Evolutionary conservation across 768 basidiomycete species (phyloP).

Genomic region (Cystofilobasidium ferigula): DNA sequence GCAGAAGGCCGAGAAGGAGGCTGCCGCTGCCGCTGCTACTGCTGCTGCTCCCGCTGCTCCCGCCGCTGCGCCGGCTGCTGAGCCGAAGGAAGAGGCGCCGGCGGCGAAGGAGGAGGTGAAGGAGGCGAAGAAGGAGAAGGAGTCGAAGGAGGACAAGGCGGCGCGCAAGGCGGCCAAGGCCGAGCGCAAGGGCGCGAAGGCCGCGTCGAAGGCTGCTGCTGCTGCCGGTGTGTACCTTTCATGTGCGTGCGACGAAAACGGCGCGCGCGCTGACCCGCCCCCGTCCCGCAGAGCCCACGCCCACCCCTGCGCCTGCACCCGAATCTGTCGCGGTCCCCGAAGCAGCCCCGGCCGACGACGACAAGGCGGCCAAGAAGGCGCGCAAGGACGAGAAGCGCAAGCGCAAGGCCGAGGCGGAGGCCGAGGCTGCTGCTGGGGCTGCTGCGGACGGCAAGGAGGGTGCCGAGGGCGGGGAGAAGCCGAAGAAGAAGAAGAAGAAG

Average conservation of each 20-base stretch:
- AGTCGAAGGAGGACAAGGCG: conserved; percentile 1
- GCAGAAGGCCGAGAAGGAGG: conserved; percentile 7
- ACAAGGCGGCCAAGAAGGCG: conserved; percentile 3
- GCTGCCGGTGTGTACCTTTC: background rate
- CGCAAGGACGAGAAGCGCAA: conserved; percentile 7
- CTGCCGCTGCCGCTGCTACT: background rate
- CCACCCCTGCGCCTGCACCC: background rate
- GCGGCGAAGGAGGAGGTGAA: conserved; percentile 1
- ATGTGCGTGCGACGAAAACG: too few species aligned
- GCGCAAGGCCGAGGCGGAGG: conserved; percentile 16
- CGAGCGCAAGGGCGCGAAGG: conserved; percentile 5
- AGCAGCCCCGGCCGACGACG: background rate
- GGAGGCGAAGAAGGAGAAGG: background rate
- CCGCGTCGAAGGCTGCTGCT: background rate
- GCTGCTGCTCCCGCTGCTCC: background rate
- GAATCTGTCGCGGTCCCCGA: background rate
- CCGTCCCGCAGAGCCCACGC: background rate
- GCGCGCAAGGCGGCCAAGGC: conserved; percentile 6
- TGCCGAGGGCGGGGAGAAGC: background rate
- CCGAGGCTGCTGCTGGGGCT: background rate
- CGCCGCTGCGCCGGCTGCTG: background rate
- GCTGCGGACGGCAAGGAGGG: background rate
- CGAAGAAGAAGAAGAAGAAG: conserved; percentile 1
- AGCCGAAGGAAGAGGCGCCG: background rate
- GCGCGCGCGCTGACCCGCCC: background rate